Conservation (phyloP, 1,284 basidiomycete species). For the Moesziomyces antarcticus region DNA sequence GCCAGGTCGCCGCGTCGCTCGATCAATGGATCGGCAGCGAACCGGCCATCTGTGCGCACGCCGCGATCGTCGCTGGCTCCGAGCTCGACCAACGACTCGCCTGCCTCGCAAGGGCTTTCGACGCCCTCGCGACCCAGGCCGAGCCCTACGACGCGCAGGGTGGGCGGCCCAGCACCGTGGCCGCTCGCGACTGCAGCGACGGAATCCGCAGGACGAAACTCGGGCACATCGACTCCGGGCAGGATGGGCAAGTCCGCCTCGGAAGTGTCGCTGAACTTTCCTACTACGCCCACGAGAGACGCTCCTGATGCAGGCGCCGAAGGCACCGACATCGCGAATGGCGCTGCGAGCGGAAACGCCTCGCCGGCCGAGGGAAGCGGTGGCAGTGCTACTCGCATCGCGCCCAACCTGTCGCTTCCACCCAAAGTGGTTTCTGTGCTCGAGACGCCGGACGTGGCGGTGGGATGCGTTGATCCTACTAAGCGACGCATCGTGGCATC, state of each 20-base stretch:
- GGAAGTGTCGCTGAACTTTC: slow-evolving; percentile 30
- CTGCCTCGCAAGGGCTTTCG: slow-evolving; percentile 7
- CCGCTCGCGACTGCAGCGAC: slow-evolving; percentile 19
- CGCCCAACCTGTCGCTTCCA: slow-evolving; percentile 51
- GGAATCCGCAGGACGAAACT: slow-evolving; percentile 1
- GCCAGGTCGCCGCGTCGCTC: slow-evolving; percentile 27
- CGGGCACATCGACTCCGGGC: slow-evolving; percentile 14
- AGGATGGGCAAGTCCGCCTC: slow-evolving; percentile 21
- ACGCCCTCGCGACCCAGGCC: slow-evolving; percentile 41
- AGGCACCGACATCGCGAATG: slow-evolving; percentile 4
- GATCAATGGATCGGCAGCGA: slow-evolving; percentile 6
- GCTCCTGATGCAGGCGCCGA: slow-evolving; percentile 4
- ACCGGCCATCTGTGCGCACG: slow-evolving; percentile 14
- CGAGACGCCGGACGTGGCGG: slow-evolving; percentile 55
- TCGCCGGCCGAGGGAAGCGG: neutral
- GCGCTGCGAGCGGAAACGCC: neutral
- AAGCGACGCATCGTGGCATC: slow-evolving; percentile 81
- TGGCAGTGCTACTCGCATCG: slow-evolving; percentile 40
- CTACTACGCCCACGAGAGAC: slow-evolving; percentile 18
- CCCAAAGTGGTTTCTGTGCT: slow-evolving; percentile 52
- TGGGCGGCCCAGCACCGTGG: slow-evolving; percentile 38
- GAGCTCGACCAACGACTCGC: slow-evolving; percentile 10
- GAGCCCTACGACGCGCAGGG: slow-evolving; percentile 12
- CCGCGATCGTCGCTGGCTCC: slow-evolving; percentile 24
- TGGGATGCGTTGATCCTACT: slow-evolving; percentile 53